Conservation (phyloP, 305 asterid species). For the Plantago coronopus region DNA sequence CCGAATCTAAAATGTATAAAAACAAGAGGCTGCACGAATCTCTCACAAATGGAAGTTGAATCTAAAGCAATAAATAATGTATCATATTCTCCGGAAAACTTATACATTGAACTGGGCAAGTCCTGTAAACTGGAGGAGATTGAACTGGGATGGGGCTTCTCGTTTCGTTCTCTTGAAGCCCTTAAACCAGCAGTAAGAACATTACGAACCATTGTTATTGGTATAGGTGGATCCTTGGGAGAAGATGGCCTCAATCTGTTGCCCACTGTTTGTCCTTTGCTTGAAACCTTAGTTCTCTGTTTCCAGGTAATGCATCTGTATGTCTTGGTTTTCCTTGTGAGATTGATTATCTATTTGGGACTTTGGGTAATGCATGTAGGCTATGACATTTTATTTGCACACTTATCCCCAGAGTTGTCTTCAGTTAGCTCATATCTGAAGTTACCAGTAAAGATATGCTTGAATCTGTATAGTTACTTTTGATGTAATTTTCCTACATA, state of each 20-base stretch:
- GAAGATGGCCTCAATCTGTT: slow-evolving; percentile 63
- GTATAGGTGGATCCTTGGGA: slow-evolving; percentile 85
- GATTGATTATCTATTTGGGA: background rate
- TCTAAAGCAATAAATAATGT: slow-evolving; percentile 27
- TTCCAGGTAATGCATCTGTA: slow-evolving; percentile 57
- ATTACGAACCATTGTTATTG: slow-evolving; percentile 52
- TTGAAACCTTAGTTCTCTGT: slow-evolving; percentile 65
- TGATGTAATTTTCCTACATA: slow-evolving; percentile 8
- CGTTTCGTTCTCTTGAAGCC: slow-evolving; percentile 49
- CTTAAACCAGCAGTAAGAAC: slow-evolving; percentile 61
- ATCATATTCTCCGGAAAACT: slow-evolving; percentile 32
- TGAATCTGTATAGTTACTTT: slow-evolving; percentile 8
- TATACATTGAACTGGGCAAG: slow-evolving; percentile 50
- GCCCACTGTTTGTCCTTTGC: slow-evolving; percentile 63
- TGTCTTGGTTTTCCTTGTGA: background rate
- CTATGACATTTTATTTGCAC: slow-evolving; percentile 1
- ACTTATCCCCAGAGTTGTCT: slow-evolving; percentile 12
- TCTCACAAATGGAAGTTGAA: slow-evolving; percentile 36
- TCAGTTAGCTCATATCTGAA: slow-evolving; percentile 19
- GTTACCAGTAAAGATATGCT: slow-evolving; percentile 7
- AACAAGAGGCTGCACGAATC: slow-evolving; percentile 68
- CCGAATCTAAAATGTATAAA: slow-evolving; percentile 51
- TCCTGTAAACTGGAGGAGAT: slow-evolving; percentile 66
- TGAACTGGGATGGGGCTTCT: slow-evolving; percentile 89
- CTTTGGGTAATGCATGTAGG: too few relatives aligned